A percentile compares a stretch with the other conserved stretches of the same genome.
These are phyloP conservation scores for Endocalyx cinctus DNA, from an alignment of 2,329 filamentous ascomycete genomes.

Conservation along the genomic window DNA sequence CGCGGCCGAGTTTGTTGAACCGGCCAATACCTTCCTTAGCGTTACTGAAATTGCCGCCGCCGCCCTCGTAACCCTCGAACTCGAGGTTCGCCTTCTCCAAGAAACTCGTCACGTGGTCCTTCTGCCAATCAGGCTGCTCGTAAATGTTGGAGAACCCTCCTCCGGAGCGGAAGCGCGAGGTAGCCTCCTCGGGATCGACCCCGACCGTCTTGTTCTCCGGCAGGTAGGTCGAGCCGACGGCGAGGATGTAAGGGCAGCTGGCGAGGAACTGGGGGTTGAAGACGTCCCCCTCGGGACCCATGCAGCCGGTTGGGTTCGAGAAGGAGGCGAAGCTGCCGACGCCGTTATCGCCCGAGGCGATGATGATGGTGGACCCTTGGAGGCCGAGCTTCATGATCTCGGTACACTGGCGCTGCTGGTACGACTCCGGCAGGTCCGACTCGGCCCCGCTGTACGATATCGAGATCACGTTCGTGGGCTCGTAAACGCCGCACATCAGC, in stretches of 20 bases:
- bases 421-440: constrained; percentile 45
- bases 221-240: constrained; percentile 35
- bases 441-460: constrained; percentile 55
- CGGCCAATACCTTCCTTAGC: constrained; percentile 26
- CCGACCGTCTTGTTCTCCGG: constrained; percentile 13
- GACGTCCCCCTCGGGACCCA: constrained; percentile 33
- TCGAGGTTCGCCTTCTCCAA: constrained; percentile 18
- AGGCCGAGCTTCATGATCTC: constrained; percentile 50
- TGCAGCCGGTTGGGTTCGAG: constrained; percentile 27
- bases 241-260: constrained; percentile 47
- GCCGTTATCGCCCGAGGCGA: constrained; percentile 44
- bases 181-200: constrained; percentile 11
- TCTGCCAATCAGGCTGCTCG: constrained; percentile 24
- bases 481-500: constrained; percentile 26
- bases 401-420: constrained; percentile 47
- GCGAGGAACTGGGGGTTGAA: constrained; percentile 45
- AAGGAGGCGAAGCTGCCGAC: constrained; percentile 32
- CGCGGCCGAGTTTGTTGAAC: constrained; percentile 41
- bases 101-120: constrained; percentile 19
- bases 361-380: constrained; percentile 43
- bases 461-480: constrained; percentile 35
- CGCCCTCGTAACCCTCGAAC: constrained; percentile 27
- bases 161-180: constrained; percentile 20
- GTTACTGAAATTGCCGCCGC: constrained; percentile 30
- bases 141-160: constrained; percentile 32